These are phyloP conservation scores for Claviceps sorghi DNA, from an alignment of 2,329 filamentous ascomycete genomes.

Conservation along the genomic window DNA sequence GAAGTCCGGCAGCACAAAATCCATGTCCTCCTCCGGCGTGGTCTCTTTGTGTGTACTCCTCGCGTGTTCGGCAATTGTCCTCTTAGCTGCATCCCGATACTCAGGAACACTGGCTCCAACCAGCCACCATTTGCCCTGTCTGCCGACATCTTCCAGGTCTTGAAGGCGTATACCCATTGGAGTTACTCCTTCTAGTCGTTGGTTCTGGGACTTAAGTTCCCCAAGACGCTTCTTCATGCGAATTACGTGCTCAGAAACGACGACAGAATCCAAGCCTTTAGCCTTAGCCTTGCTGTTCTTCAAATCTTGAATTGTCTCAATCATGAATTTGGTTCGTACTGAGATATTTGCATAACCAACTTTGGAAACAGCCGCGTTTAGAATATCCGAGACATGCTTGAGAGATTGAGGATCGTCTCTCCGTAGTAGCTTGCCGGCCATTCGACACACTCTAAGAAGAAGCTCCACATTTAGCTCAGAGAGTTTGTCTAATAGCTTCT, in stretches of 20 bases:
- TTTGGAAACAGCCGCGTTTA: constrained; percentile 58
- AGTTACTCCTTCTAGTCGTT: constrained; percentile 56
- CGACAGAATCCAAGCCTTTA: constrained; percentile 51
- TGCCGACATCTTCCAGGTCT: constrained; percentile 72
- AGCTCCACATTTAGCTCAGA: constrained; percentile 82
- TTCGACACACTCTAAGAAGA: constrained; percentile 68
- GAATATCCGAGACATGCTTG: constrained; percentile 71
- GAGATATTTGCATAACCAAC: constrained; percentile 58
- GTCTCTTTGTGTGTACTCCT: constrained; percentile 10
- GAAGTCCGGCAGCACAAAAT: constrained; percentile 49
- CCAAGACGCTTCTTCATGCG: constrained; percentile 83
- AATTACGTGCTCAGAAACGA: constrained; percentile 68
- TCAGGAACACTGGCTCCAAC: constrained; percentile 81
- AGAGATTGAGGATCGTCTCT: constrained; percentile 78
- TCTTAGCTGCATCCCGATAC: constrained; percentile 9
- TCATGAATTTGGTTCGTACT: constrained; percentile 90
- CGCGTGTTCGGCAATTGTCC: constrained; percentile 8
- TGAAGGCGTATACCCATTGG: constrained; percentile 67
- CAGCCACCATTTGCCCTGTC: constrained; percentile 95
- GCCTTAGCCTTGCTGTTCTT: constrained; percentile 88
- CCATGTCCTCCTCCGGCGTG: constrained; percentile 32
- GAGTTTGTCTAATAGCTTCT: constrained; percentile 57
- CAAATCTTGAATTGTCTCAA: constrained; percentile 85
- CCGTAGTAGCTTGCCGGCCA: constrained; percentile 67
- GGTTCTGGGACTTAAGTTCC: constrained; percentile 47